A percentile compares a stretch with the other conserved stretches of the same genome.
phyloP scores from a whole-genome alignment of 345 rosid species.

The Syzygium aqueum region DNA sequence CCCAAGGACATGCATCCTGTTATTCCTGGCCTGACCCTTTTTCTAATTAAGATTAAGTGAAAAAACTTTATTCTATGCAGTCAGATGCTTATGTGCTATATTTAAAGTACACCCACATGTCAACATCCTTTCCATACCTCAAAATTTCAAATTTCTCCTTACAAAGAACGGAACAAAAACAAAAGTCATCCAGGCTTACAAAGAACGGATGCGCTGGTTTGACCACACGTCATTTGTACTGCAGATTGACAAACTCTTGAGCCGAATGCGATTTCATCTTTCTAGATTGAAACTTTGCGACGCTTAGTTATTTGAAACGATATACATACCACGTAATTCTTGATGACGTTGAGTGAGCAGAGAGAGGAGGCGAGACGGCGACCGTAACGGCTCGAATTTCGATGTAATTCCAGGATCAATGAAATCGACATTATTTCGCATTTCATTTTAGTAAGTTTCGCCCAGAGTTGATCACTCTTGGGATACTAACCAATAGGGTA shows the following conservation, averaged over 20 bases:
- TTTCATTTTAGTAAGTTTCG: too few relatives aligned
- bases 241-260: not conserved
- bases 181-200: not conserved
- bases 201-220: not conserved
- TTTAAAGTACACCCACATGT: not conserved
- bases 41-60: not conserved
- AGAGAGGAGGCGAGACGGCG: conserved; percentile 58
- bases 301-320: not conserved
- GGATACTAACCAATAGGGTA: too few relatives aligned
- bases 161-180: not conserved
- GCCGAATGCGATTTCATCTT: not conserved
- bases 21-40: not conserved
- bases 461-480: too few relatives aligned
- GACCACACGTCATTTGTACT: not conserved
- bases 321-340: conserved; percentile 36
- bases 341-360: conserved; percentile 32
- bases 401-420: too few relatives aligned
- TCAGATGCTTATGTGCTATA: not conserved
- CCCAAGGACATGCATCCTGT: not conserved
- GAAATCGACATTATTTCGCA: too few relatives aligned
- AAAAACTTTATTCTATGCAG: not conserved
- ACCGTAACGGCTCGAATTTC: too few relatives aligned
- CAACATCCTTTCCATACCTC: not conserved
- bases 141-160: not conserved
- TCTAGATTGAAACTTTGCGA: not conserved